Conservation (phyloP, 1,139 yeast genomes). For the Sugiyamaella neomexicana region DNA sequence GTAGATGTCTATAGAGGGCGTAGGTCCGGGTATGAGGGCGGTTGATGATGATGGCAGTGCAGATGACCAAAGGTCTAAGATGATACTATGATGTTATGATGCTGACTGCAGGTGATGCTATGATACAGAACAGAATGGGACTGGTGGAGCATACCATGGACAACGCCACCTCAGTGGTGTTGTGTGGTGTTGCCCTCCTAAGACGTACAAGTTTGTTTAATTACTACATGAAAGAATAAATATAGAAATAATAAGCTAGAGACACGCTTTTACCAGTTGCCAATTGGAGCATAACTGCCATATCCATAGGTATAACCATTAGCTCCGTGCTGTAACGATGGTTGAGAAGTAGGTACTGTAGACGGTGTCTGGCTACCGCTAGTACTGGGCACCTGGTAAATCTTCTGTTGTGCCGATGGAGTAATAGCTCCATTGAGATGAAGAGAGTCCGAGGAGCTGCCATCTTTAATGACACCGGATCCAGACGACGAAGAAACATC, state of each 20-base stretch:
- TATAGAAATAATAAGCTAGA: conserved; percentile 2
- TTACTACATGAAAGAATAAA: conserved; percentile 4
- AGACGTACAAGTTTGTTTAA: conserved; percentile 7
- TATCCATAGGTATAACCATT: conserved; percentile 12
- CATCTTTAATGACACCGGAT: background rate
- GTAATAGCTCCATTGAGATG: conserved; percentile 5
- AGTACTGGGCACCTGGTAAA: conserved; percentile 14
- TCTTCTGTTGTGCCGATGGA: conserved; percentile 5
- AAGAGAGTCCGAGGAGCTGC: background rate
- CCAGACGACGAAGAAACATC: conserved; percentile 1
- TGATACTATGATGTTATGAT: no score
- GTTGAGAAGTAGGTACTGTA: conserved; percentile 20
- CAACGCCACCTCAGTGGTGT: no score
- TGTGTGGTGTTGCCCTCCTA: no score
- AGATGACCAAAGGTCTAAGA: no score
- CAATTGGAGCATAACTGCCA: conserved; percentile 14
- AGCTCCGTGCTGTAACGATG: conserved; percentile 15
- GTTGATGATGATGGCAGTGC: no score
- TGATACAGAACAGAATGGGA: no score
- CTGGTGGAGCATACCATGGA: no score
- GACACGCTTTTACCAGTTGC: conserved; percentile 15
- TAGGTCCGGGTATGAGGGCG: no score
- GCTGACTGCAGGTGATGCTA: no score
- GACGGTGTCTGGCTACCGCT: conserved; percentile 11
- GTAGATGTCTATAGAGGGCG: no score